Base-by-base conservation (phyloP, 345 rosid species). In the Gossypium longicalyx region DNA sequence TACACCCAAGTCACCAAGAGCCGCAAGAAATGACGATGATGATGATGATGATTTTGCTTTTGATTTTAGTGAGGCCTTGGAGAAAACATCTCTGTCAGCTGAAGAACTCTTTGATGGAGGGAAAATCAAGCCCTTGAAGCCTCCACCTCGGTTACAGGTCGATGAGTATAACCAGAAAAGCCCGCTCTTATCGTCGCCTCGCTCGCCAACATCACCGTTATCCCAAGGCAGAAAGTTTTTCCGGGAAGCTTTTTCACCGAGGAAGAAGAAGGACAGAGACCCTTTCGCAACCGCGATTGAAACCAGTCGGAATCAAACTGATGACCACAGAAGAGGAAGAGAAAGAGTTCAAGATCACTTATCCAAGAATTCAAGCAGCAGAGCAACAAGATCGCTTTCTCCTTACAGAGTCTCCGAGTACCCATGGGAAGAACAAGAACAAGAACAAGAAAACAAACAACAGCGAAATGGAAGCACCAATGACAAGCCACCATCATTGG, bases 341-440 rank as follows among this genome's bases (percentile, higher is more conserved):
- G 70, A 81, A 11, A 85, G 89, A 61, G 71, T 2, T 63, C 58
- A 79, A 7, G 85, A 67, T 25, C 60, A 41, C 25, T 3, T 75
- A 1, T 73, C 77, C 1, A 73, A 80, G 16, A 80, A 80, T 47
- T 77, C 94, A 13, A 85, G 79, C 79, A 83, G 86, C 1, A 83
- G 93, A 80, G 77, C 76, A 0, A 51, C 94, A 4, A 78, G 98
- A 78, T 94, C 98, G 0, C 84, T 90, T 10, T 92, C 98, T 62
- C 97, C 97, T 11, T 82, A 70, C 29, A 84, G 97, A 75, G 93
- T 90, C 29, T 90, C 94, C 1, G 86, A 81, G 23, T 88, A 83
- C 80, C 89, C 91, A 62, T 94, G 97, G 97, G 94, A 90, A 43
- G 95, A 90, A 77, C 93, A 86, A 49, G 88, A 90, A 77, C 93